Percentiles rank a stretch among this genome's conserved stretches.
phyloP scores from a whole-genome alignment of 1,139 yeast species.

The Debaryomycetaceae sp. region DNA sequence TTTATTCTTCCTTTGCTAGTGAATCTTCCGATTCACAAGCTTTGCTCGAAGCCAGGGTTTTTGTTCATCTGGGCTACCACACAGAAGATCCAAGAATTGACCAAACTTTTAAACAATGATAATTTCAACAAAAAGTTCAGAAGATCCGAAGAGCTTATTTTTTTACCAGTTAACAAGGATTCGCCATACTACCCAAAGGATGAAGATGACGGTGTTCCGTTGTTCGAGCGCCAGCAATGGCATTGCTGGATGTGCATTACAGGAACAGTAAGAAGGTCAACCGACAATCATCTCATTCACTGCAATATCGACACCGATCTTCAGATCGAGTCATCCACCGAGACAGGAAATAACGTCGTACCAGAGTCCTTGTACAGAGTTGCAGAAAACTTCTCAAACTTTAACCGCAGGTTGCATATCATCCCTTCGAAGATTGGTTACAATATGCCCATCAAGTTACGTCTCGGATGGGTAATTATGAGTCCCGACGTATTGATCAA shows the following conservation, averaged over 20 bases:
- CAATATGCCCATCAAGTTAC: conserved; percentile 59
- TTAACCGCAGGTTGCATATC: conserved; percentile 79
- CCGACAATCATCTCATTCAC: conserved; percentile 80
- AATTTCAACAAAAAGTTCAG: conserved; percentile 75
- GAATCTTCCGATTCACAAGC: conserved; percentile 64
- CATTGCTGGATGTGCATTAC: conserved; percentile 98
- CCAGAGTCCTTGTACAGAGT: conserved; percentile 77
- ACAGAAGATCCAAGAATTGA: conserved; percentile 61
- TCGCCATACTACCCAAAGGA: conserved; percentile 59
- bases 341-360: conserved; percentile 34
- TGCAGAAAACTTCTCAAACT: conserved; percentile 86
- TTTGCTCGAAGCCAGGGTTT: conserved; percentile 84
- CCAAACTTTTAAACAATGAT: conserved; percentile 53
- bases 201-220: conserved; percentile 15
- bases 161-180: conserved; percentile 56
- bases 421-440: conserved; percentile 68
- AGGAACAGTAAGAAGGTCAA: conserved; percentile 85
- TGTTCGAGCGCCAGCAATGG: conserved; percentile 63
- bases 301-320: conserved; percentile 92
- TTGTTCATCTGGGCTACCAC: conserved; percentile 85
- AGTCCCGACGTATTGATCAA: conserved; percentile 78
- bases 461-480: conserved; percentile 90
- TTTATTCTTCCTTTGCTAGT: conserved; percentile 57
- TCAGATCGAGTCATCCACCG: conserved; percentile 46
- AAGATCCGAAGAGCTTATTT: conserved; percentile 82